Conservation (phyloP, 1,139 yeast species). For the Suhomyces guaymorum region DNA sequence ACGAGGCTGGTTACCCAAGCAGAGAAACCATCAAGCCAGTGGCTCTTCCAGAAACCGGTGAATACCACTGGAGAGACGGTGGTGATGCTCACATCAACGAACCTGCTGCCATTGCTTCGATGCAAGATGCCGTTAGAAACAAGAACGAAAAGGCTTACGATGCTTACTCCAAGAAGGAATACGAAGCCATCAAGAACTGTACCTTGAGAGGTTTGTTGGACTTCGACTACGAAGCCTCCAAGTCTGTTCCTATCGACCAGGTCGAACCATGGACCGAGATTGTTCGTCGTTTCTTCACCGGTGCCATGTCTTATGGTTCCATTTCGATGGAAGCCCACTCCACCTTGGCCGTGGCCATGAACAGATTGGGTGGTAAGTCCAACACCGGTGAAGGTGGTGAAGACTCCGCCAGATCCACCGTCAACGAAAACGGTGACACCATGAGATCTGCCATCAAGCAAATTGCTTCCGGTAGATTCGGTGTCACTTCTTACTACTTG, state of each 20-base stretch:
- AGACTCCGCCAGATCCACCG: conserved; percentile 85
- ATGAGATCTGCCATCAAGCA: conserved; percentile 98
- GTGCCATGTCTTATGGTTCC: conserved; percentile 99
- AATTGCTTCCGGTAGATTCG: conserved; percentile 97
- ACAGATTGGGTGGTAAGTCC: conserved; percentile 94
- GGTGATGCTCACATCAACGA: conserved; percentile 95
- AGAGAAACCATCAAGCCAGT: conserved; percentile 70
- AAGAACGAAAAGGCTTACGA: conserved; percentile 92
- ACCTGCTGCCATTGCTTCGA: conserved; percentile 90
- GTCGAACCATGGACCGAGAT: conserved; percentile 99
- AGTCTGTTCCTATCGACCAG: conserved; percentile 89
- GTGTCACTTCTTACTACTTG: conserved; percentile 92
- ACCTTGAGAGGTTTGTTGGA: conserved; percentile 92
- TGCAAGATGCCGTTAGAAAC: conserved; percentile 96
- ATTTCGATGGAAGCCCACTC: conserved; percentile 98
- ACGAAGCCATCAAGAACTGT: conserved; percentile 89
- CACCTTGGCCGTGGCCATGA: conserved; percentile 97
- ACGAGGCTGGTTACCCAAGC: conserved; percentile 86
- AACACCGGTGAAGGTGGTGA: conserved; percentile 99
- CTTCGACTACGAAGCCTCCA: conserved; percentile 72
- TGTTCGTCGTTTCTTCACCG: conserved; percentile 94
- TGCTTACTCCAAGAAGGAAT: conserved; percentile 84
- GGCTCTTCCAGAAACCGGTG: conserved; percentile 92
- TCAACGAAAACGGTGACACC: conserved; percentile 85
- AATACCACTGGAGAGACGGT: conserved; percentile 98